Evolutionary conservation across 371 early-diverging fungal genomes (phyloP), one percentile per base, ranked within the genome.

Genomic region (Dinochytrium kinnereticum): DNA sequence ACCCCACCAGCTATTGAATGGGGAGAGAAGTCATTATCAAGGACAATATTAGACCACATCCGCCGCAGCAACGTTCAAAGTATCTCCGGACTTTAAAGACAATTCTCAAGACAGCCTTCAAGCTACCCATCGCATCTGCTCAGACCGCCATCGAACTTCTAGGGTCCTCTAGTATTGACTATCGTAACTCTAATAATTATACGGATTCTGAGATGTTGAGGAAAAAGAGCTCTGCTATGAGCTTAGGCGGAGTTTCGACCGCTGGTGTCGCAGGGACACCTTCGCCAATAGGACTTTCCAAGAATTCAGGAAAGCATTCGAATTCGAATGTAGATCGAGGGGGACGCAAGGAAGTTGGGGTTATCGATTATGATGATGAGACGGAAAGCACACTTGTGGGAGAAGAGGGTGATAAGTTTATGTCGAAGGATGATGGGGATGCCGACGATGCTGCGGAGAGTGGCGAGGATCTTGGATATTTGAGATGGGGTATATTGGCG

Each of bases 401-500:
- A 13, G 44, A 44, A 13, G 44, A 44, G 44, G 61, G 36, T 34
- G 36, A 26, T 5, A 61, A 30, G 24, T 15, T 34, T 61, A 24
- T 31, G 13, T 30, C 7, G 24, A 24, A 24, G 15, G 61, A 61
- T 30, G 36, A 17, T 28, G 36, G 36, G 36, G 37, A 61, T 33
- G 61, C 1, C 40, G 59, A 38, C 17, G 28, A 21, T n/a, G 30
- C 37, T 10, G 53, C 10, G 13, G 59, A 66, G n/a, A 28, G n/a
- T n/a, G 28, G 51, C 3, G 53, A 51, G 55, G 33, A 26, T 28
- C 51, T 26, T 5, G 36, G 40, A 59, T 17, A 28, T n/a, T 13
- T 59, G 5, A 19, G 78, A 15, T 85, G 85, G 84, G 19, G 71
- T 0, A 78, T 84, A 17, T 75, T 86, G 7, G 68, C 77, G 2